Evolutionary conservation across 441 rosid species (phyloP), one percentile per base, ranked within the genome.

Genomic region (Francoa sonchifolia): DNA sequence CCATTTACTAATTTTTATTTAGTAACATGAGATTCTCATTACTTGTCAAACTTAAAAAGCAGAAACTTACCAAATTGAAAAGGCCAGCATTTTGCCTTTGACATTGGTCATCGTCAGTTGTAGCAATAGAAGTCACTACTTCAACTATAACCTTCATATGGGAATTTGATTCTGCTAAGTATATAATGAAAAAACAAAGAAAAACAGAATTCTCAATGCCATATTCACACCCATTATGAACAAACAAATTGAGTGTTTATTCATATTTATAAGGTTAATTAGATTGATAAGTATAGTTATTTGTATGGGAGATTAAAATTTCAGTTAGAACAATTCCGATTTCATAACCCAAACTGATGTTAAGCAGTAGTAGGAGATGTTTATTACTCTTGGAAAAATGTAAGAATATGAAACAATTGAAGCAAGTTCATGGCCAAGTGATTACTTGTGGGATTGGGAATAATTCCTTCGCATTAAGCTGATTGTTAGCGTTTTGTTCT

Each of bases 21-120:
- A n/a, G n/a, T n/a, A n/a, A 77, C 35, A 63, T 77, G n/a, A 55
- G 44, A 30, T 81, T 77, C 21, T 77, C 58, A 37, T 83, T 72
- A 23, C 75, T 81, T 21, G 61, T 44, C 5, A 5, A 6, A 0
- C 87, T 79, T 81, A 85, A 77, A 82, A 76, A 81, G 33, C 77
- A 83, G 5, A 77, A 28, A 19, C 87, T 77, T 2, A 66, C 84
- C 45, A 82, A 78, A 0, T 77, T 38, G 22, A 71, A 82, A 31
- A 57, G 52, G 8, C n/a, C n/a, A n/a, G n/a, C n/a, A n/a, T n/a
- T n/a, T n/a, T n/a, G n/a, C n/a, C n/a, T n/a, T n/a, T n/a, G n/a
- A n/a, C n/a, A n/a, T n/a, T n/a, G n/a, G n/a, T n/a, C n/a, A n/a
- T 62, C 74, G 42, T 75, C 77, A 0, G 82, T 75, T 13, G 3